These are phyloP conservation scores for Mallotus repandus DNA, from an alignment of 441 rosid genomes.

Conservation along the genomic window DNA sequence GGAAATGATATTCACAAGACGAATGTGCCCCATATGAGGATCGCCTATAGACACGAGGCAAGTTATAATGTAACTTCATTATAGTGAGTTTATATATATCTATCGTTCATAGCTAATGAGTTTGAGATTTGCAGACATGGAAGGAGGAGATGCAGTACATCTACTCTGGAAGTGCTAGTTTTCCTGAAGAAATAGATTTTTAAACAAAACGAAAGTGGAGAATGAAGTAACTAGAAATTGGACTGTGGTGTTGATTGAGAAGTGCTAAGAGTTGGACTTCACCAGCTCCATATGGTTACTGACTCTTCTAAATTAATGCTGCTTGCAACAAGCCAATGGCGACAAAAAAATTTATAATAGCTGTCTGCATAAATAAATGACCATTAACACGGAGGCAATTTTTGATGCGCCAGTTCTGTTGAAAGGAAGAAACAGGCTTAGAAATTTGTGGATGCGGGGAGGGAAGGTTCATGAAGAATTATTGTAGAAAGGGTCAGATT, in stretches of 20 bases:
- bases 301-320: not conserved
- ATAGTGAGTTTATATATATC: not conserved
- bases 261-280: not conserved
- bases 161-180: conserved; percentile 41
- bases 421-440: not conserved
- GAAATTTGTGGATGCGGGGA: not conserved
- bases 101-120: conserved; percentile 11
- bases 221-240: conserved; percentile 3
- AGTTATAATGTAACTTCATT: not conserved
- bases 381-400: not conserved
- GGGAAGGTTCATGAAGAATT: not conserved
- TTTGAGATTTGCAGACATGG: conserved; percentile 54
- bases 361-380: not conserved
- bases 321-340: not conserved
- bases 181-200: conserved; percentile 50
- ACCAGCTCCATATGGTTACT: no score
- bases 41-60: conserved; percentile 62
- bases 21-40: conserved; percentile 58
- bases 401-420: not conserved
- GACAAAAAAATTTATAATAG: not conserved
- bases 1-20: conserved; percentile 74
- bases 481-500: not conserved
- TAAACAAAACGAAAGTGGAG: not conserved
- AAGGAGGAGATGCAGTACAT: conserved; percentile 72
- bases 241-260: not conserved